These are phyloP conservation scores for Brassica rapa DNA, from an alignment of 345 rosid species.

Conservation along the genomic window DNA sequence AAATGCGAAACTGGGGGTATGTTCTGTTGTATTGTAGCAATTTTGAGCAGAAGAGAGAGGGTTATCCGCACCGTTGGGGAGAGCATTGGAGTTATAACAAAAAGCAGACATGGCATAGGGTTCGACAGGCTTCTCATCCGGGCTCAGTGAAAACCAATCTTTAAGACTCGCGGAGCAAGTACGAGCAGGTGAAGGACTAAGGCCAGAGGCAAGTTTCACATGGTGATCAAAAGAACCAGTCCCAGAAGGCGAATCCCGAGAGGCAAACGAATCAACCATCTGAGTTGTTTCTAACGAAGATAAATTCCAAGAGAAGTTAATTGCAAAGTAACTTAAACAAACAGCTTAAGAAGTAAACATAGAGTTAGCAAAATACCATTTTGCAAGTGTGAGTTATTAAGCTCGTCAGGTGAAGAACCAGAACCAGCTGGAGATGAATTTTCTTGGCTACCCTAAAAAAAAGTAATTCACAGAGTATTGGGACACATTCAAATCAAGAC, in stretches of 20 bases:
- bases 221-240: slow-evolving; percentile 39
- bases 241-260: slow-evolving; percentile 34
- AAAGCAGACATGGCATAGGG: slow-evolving; percentile 39
- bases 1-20: slow-evolving; percentile 24
- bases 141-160: slow-evolving; percentile 41
- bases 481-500: no score
- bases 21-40: slow-evolving; percentile 29
- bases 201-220: slow-evolving; percentile 36
- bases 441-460: slow-evolving; percentile 48
- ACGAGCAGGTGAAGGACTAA: slow-evolving; percentile 42
- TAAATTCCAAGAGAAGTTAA: slow-evolving; percentile 15
- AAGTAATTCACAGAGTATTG: background rate
- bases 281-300: slow-evolving; percentile 46
- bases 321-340: background rate
- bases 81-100: slow-evolving; percentile 44
- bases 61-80: slow-evolving; percentile 41
- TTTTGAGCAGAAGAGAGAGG: slow-evolving; percentile 37
- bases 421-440: slow-evolving; percentile 37
- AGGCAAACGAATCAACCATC: slow-evolving; percentile 34
- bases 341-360: background rate
- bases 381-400: slow-evolving; percentile 38
- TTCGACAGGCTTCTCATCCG: slow-evolving; percentile 38
- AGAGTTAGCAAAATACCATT: slow-evolving; percentile 33
- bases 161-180: slow-evolving; percentile 50
- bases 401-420: slow-evolving; percentile 37